These are phyloP conservation scores for Cucurbitaria berberidis DNA, from an alignment of 2,329 filamentous ascomycete genomes.

Conservation along the genomic window DNA sequence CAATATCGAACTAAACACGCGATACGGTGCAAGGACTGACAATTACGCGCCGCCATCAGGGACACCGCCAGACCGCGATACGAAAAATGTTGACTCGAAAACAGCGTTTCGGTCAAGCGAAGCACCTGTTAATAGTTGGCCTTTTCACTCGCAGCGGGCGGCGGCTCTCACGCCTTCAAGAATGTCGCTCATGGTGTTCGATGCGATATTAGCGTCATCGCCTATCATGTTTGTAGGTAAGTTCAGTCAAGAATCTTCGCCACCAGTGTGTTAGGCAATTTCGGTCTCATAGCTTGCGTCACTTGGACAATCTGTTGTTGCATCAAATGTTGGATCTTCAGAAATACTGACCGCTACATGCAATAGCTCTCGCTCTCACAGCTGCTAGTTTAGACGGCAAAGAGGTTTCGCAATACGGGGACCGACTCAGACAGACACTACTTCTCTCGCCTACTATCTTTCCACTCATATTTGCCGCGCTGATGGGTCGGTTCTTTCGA, in stretches of 20 bases:
- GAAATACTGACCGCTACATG: not conserved
- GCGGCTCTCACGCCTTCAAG: constrained; percentile 27
- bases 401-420: constrained; percentile 19
- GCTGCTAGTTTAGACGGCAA: constrained; percentile 30
- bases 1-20: constrained; percentile 14
- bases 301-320: not conserved
- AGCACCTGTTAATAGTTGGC: constrained; percentile 13
- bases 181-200: constrained; percentile 26
- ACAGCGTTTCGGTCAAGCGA: not conserved
- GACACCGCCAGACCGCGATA: constrained; percentile 2
- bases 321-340: not conserved
- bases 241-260: not conserved
- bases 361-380: constrained; percentile 30
- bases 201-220: constrained; percentile 29
- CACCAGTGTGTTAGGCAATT: not conserved
- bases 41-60: constrained; percentile 9
- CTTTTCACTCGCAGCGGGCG: constrained; percentile 24
- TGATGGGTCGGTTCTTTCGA: constrained; percentile 39
- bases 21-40: constrained; percentile 9
- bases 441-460: constrained; percentile 39
- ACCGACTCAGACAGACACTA: constrained; percentile 21
- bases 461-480: constrained; percentile 37
- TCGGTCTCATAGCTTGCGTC: not conserved
- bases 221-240: constrained; percentile 38
- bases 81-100: constrained; percentile 7